Evolutionary conservation across 306 rosid genomes (phyloP).

Genomic region (Mucuna pruriens): DNA sequence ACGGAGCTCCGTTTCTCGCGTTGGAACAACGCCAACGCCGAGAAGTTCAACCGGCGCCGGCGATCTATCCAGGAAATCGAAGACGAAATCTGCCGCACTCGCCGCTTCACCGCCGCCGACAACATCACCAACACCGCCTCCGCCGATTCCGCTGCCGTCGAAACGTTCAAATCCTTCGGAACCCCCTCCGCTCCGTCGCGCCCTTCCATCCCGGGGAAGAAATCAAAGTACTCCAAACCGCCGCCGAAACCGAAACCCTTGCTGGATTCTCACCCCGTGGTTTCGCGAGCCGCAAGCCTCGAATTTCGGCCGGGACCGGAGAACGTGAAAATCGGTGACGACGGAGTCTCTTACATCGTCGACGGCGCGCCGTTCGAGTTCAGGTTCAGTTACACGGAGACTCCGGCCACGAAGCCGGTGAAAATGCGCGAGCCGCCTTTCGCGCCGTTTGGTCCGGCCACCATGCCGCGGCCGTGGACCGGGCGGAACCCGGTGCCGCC

Average conservation of each 20-base stretch:
- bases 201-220: constrained; percentile 59
- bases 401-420: constrained; percentile 63
- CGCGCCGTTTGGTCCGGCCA: constrained; percentile 67
- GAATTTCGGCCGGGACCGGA: constrained; percentile 40
- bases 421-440: constrained; percentile 65
- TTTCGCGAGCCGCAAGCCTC: neutral
- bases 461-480: constrained; percentile 73
- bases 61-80: constrained; percentile 68
- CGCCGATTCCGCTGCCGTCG: constrained; percentile 23
- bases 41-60: constrained; percentile 64
- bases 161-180: constrained; percentile 58
- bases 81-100: constrained; percentile 71
- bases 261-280: constrained; percentile 13
- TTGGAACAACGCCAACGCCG: constrained; percentile 84
- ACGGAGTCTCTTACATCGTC: constrained; percentile 47
- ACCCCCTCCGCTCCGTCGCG: constrained; percentile 74
- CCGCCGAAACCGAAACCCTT: constrained; percentile 56
- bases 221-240: constrained; percentile 67
- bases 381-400: constrained; percentile 87
- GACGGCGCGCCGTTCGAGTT: constrained; percentile 78
- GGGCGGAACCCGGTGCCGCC: constrained; percentile 71
- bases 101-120: constrained; percentile 67
- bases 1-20: constrained; percentile 60
- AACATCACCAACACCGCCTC: constrained; percentile 36
- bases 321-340: constrained; percentile 56